Base-by-base conservation (phyloP, 441 rosid genomes). In the Gossypium lobatum region DNA sequence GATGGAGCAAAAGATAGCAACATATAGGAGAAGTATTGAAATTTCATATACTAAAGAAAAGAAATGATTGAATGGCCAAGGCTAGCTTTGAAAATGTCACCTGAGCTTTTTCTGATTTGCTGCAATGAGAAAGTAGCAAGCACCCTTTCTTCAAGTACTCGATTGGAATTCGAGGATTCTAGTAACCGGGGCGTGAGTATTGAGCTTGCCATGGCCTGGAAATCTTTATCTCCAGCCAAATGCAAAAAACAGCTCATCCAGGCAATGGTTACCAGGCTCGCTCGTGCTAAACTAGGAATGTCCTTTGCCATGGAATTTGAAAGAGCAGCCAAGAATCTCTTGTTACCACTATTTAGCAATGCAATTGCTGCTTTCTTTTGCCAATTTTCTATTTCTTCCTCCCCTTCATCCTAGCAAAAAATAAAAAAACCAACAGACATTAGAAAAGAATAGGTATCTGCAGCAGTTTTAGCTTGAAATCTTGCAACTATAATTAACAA, bases 341-440 rank as follows among this genome's bases (percentile, higher is more conserved):
- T 71, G 58, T 76, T 66, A 1, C 89, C 84, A 42, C 72, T 78
- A 54, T 75, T 78, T 0, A 87, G 80, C 84, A 89, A 67, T 4
- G 77, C 82, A 10, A 78, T 66, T 14, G 87, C 87, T 20, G 79
- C 81, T 79, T 69, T 83, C 26, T 78, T 82, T 53, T 79, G 86
- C 91, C 91, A 89, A n/a, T 72, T 81, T 78, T 81, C 73, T 17
- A 64, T 75, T 37, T 75, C 86, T 31, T 85, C 84, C 77, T 83
- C 81, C 76, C 83, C 88, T 17, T 87, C 83, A 17, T 42, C 69
- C 93, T 88, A 16, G 4, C 3, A 45, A 45, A 45, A 45, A 45
- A 45, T 1, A n/a, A 3, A 50, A 50, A 16, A 20, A 39, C 3
- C 13, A 74, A 70, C 9, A 21, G 21, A 50, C 6, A 34, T 54